phyloP scores from a whole-genome alignment of 495 filamentous ascomycete genomes.

The Hypomontagnella submonticulosa region DNA sequence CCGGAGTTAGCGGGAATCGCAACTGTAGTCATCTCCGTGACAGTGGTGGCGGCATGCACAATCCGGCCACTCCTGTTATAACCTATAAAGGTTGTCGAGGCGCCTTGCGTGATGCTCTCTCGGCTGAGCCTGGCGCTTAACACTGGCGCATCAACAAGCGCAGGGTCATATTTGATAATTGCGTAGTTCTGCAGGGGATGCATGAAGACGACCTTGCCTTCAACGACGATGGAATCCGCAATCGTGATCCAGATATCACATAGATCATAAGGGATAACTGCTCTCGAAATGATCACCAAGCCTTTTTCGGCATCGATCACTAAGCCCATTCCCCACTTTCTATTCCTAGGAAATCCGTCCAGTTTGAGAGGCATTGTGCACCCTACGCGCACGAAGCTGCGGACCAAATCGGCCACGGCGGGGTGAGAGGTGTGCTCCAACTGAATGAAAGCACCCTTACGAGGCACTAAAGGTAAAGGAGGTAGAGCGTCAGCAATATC shows the following conservation, averaged over 20 bases:
- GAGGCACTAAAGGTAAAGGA: constrained; percentile 72
- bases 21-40: constrained; percentile 97
- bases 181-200: constrained; percentile 99
- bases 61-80: constrained; percentile 96
- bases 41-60: constrained; percentile 91
- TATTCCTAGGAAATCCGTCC: constrained; percentile 91
- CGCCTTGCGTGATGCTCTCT: constrained; percentile 84
- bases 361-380: constrained; percentile 95
- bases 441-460: constrained; percentile 88
- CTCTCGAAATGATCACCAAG: constrained; percentile 90
- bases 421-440: constrained; percentile 90
- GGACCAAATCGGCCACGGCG: constrained; percentile 88
- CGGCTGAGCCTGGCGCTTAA: constrained; percentile 85
- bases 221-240: constrained; percentile 93
- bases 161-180: constrained; percentile 94
- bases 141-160: constrained; percentile 90
- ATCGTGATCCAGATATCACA: constrained; percentile 96
- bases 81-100: constrained; percentile 93
- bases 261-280: constrained; percentile 93
- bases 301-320: constrained; percentile 97
- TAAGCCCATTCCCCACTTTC: constrained; percentile 93
- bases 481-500: constrained; percentile 85
- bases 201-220: constrained; percentile 94
- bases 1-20: constrained; percentile 92
- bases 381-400: constrained; percentile 92